Evolutionary conservation across 768 basidiomycete genomes (phyloP).

Genomic region (Mycena metata): DNA sequence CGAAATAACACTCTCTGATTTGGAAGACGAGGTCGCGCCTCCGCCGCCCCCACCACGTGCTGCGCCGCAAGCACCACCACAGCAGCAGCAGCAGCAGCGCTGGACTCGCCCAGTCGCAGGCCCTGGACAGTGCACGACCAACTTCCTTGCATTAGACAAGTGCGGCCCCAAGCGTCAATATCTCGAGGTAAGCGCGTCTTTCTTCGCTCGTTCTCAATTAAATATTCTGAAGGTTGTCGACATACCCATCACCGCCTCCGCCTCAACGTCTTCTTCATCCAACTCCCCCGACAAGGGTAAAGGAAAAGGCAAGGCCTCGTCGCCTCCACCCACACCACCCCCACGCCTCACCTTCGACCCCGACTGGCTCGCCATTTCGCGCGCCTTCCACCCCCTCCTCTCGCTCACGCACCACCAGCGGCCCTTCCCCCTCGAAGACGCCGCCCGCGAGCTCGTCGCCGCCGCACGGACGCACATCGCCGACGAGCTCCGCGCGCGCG

Average conservation of each 20-base stretch:
- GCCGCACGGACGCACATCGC: conserved; percentile 81
- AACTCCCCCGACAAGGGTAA: conserved; percentile 7
- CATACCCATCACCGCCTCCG: conserved; percentile 51
- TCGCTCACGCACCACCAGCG: conserved; percentile 65
- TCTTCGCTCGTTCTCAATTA: background rate
- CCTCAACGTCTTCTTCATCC: conserved; percentile 3
- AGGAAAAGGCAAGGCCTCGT: background rate
- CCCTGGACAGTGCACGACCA: conserved; percentile 50
- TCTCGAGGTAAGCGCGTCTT: conserved; percentile 71
- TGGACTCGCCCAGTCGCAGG: conserved; percentile 30
- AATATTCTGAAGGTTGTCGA: conserved; percentile 73
- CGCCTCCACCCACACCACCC: conserved; percentile 39
- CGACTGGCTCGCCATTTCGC: conserved; percentile 95
- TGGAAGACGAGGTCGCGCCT: conserved; percentile 48
- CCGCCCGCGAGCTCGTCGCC: conserved; percentile 68
- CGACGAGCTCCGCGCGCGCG: conserved; percentile 60
- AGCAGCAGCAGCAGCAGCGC: no score
- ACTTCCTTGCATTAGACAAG: conserved; percentile 94
- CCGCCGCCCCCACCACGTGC: conserved; percentile 1
- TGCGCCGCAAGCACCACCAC: background rate
- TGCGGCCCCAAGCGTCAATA: conserved; percentile 83
- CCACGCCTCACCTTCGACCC: conserved; percentile 77
- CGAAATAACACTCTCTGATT: conserved; percentile 58
- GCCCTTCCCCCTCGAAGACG: conserved; percentile 71
- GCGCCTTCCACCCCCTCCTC: conserved; percentile 87